Base-by-base conservation (phyloP, 352 stramenopile genomes). In the Phytophthora idaei region DNA sequence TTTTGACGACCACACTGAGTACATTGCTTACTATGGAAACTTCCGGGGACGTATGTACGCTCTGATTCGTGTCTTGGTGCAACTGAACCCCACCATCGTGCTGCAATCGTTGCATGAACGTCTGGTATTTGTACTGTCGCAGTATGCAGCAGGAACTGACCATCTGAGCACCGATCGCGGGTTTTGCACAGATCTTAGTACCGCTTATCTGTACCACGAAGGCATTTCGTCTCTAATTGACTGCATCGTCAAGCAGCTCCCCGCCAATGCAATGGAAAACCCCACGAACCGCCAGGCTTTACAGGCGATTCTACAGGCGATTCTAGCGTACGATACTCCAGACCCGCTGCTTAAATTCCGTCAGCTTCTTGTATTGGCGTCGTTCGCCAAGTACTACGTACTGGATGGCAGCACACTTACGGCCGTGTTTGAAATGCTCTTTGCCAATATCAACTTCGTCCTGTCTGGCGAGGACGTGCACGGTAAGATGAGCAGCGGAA, bases 361-460 rank as follows among this genome's bases (percentile, higher is more conserved):
- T 5, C 83, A 94, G 55, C 72, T 90, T 32, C 77, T 92, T 4
- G 80, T 88, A 46, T 45, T 94, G 27, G 72, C 79, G 5, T 81
- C 83, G 6, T 94, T 94, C 48, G 70, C 84, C 14, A 94, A 90
- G 70, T 94, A 86, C 62, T 94, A 94, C 51, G 76, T 74, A 17
- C 74, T 87, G 4, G 84, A 90, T 68, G 70, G 74, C 12, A 74
- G 64, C 14, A 69, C 85, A 3, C 76, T 92, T 21, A 90, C 86
- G 0, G 71, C 71, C 1, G 86, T 94, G 10, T 94, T 94, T 72
- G 82, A 94, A 28, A 84, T 83, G 37, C 70, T 94, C 29, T 92
- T 94, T 62, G 65, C 70, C 12, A 82, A 82, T 59, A 94, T 94
- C 46, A 79, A 87, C 46, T 94, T 92, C 47, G 71, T 82, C 14